Evolutionary conservation across 441 rosid species (phyloP), one percentile per base, ranked within the genome.

Genomic region (Croton laevigatus): DNA sequence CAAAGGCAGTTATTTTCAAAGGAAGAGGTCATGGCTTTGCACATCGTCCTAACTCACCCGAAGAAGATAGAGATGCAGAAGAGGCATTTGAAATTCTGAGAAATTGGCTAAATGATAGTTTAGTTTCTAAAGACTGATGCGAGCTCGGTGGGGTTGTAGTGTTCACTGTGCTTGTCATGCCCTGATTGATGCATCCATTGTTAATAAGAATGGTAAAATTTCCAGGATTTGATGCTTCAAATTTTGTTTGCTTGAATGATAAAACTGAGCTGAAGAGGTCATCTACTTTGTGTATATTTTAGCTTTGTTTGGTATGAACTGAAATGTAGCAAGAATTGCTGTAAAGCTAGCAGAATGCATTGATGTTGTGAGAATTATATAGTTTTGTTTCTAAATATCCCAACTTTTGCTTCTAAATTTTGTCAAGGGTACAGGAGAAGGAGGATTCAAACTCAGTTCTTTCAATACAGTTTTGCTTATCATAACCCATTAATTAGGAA

Each of bases 21-120:
- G 91, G 85, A 59, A 81, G 93, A 81, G 91, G 93, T 19, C 96
- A 91, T 44, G 89, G 88, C 13, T 93, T 91, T 71, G 94, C 81
- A 19, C 97, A 89, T 78, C 83, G 86, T 6, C 94, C 97, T 0
- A 80, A 71, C 69, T 87, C 96, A 10, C 79, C 84, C 0, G 94
- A 88, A 72, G 97, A 93, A 73, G 98, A 93, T 68, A 51, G 9
- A 42, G 98, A 88, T 45, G 97, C 97, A 0, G 98, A 93, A 63
- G 78, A 81, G 76, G 96, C 93, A 4, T 91, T 89, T 78, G 44
- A 69, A 23, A 62, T 80, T 23, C 79, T 82, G 86, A 89, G 89
- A 76, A 88, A 77, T 72, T 93, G 98, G 96, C 78, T 93, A 57
- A 78, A 80, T 68, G 83, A 88, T 58, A 79, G 76, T 58, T 75